Percentiles rank a stretch among this genome's conserved stretches.
phyloP scores from a whole-genome alignment of 768 basidiomycete species.

The Postia placenta region DNA sequence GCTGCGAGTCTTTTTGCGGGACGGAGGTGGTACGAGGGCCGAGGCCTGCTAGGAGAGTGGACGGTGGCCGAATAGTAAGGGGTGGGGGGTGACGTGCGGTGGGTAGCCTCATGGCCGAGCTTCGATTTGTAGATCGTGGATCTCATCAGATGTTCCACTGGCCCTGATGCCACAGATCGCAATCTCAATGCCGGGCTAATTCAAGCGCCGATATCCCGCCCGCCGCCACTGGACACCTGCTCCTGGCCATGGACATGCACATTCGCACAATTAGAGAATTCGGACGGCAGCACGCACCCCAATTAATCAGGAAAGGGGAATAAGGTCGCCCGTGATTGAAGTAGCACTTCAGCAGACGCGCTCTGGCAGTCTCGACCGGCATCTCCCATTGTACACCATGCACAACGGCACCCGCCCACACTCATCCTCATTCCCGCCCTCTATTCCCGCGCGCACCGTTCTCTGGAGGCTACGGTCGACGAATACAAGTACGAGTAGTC shows the following conservation, averaged over 20 bases:
- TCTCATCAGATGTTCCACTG: constrained; percentile 3
- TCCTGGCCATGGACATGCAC: too few relatives aligned
- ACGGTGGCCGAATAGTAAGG: background rate
- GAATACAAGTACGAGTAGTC: background rate
- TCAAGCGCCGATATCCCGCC: background rate
- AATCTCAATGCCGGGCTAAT: background rate
- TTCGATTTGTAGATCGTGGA: background rate
- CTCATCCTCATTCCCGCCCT: background rate
- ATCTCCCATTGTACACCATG: background rate
- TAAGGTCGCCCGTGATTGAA: background rate
- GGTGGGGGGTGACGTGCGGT: background rate
- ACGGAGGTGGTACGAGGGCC: too few relatives aligned
- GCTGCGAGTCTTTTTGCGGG: too few relatives aligned
- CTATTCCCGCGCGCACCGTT: background rate
- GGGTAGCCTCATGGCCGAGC: constrained; percentile 3
- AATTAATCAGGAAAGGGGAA: constrained; percentile 1
- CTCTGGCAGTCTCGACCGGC: background rate
- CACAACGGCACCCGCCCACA: background rate
- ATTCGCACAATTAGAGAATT: constrained; percentile 6
- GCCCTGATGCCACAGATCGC: constrained; percentile 4
- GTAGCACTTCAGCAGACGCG: background rate
- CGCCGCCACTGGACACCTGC: too few relatives aligned
- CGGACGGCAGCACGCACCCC: background rate
- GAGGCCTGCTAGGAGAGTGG: background rate
- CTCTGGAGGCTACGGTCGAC: background rate